Evolutionary conservation across 768 basidiomycete species (phyloP).

Genomic region (Mycena sanguinolenta): DNA sequence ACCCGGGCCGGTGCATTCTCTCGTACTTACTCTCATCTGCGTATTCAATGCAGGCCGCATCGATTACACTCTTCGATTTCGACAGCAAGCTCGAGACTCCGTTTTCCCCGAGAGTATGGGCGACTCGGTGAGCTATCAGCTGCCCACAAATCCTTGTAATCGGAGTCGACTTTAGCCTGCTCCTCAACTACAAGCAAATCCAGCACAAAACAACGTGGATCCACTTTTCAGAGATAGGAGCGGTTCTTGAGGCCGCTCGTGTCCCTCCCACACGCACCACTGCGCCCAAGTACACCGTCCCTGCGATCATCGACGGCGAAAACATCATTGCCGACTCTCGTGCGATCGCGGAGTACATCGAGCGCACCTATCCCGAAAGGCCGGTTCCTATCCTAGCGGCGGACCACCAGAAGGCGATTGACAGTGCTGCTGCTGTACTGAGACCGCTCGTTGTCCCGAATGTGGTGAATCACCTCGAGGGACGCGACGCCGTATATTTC

Average conservation of each 20-base stretch:
- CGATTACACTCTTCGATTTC: neutral
- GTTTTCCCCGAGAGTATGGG: neutral
- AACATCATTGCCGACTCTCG: conserved; percentile 4
- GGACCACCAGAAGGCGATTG: neutral
- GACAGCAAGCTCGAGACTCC: neutral
- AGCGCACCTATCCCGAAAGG: neutral
- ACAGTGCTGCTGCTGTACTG: neutral
- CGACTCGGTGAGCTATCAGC: neutral
- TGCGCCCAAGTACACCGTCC: conserved; percentile 4
- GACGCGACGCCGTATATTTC: neutral
- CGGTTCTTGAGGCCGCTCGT: conserved; percentile 3
- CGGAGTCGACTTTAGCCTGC: neutral
- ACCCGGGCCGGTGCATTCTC: too few species aligned
- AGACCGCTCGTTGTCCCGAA: neutral
- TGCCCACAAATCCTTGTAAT: neutral
- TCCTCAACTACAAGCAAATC: conserved; percentile 17
- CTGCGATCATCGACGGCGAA: conserved; percentile 13
- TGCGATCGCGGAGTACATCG: conserved; percentile 7
- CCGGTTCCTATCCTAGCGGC: neutral
- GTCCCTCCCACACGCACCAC: neutral
- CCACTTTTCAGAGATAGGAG: neutral
- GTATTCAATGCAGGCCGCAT: too few species aligned
- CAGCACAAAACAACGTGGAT: neutral
- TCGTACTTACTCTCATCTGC: too few species aligned
- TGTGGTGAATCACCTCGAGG: conserved; percentile 11